Evolutionary conservation across 1,284 basidiomycete genomes (phyloP), one percentile per base, ranked within the genome.

Genomic region (Ganoderma resinaceum): DNA sequence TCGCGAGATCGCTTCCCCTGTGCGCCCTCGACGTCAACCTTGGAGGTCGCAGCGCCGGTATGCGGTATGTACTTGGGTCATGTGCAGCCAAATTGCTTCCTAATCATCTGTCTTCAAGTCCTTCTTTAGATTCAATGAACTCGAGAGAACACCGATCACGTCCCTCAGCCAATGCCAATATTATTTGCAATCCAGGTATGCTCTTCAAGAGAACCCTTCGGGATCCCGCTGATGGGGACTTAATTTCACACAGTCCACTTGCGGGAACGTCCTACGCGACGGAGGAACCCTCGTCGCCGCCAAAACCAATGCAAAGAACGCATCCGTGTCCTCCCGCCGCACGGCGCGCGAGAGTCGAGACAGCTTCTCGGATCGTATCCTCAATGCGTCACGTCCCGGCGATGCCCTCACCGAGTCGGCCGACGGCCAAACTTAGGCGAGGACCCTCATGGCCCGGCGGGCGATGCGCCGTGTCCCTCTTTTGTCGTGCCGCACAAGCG

Each of bases 151-250:
- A 20, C 55, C 31, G 55, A 58, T 55, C 18, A 18, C 33, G 46
- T 20, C n/a, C 43, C 46, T 35, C 43, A 35, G 43, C 9, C 61
- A 55, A 63, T 55, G 62, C 31, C 62, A 35, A 58, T n/a, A n/a
- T 33, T 26, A 26, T 53, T 58, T 37, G 55, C 55, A 58, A 58
- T 35, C 43, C 20, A 16, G n/a, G 33, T 12, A 11, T 35, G 8
- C 11, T 20, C n/a, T 23, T 11, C 23, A 4, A 49, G 46, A 33
- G 52, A 18, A 55, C 12, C 52, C 40, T 18, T 55, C 38, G 52
- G 62, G 18, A 52, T 49, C 49, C 62, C 62, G 49, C 49, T 55
- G 49, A 63, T 55, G 35, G 61, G 35, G 26, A 53, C 23, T 3
- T 16, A 55, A 1, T 14, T 29, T 18, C 29, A 55, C 31, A 33